phyloP scores from a whole-genome alignment of 2,329 filamentous ascomycete genomes.

The Hyphodiscus sp. region DNA sequence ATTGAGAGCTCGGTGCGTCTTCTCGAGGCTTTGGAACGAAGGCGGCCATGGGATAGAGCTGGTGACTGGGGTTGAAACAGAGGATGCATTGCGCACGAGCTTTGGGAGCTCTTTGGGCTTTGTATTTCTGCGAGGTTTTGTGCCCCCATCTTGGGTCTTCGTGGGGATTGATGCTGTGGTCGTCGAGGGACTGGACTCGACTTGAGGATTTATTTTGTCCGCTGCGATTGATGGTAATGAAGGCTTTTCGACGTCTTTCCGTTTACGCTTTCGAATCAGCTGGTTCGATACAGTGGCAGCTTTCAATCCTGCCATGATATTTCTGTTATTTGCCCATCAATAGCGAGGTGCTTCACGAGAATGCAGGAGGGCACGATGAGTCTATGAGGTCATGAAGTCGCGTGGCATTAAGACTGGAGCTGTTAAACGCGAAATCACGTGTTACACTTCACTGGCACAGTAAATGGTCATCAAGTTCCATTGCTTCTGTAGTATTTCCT shows the following conservation, averaged over 20 bases:
- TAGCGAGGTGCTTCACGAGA: not conserved
- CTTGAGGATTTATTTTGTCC: not conserved
- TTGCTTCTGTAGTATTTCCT: not conserved
- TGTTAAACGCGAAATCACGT: not conserved
- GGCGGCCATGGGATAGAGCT: slow-evolving; percentile 57
- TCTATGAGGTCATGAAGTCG: not conserved
- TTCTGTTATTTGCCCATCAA: not conserved
- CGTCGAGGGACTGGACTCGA: slow-evolving; percentile 6
- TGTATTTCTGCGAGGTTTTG: slow-evolving; percentile 38
- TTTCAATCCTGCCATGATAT: slow-evolving; percentile 32
- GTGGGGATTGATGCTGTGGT: slow-evolving; percentile 42
- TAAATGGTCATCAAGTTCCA: not conserved
- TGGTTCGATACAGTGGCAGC: slow-evolving; percentile 41
- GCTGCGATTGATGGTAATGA: slow-evolving; percentile 6
- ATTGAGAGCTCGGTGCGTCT: slow-evolving; percentile 79
- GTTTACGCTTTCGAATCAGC: slow-evolving; percentile 34
- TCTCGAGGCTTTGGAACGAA: slow-evolving; percentile 64
- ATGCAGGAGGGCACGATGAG: not conserved
- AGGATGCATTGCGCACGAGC: slow-evolving; percentile 20
- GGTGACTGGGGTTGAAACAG: slow-evolving; percentile 19
- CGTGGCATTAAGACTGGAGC: not conserved
- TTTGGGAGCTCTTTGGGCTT: slow-evolving; percentile 27
- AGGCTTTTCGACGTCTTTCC: slow-evolving; percentile 25
- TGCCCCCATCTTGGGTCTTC: slow-evolving; percentile 48
- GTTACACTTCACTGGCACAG: not conserved